These are phyloP conservation scores for Besnoitia besnoiti DNA, from an alignment of 169 alveolate species.

Conservation along the genomic window DNA sequence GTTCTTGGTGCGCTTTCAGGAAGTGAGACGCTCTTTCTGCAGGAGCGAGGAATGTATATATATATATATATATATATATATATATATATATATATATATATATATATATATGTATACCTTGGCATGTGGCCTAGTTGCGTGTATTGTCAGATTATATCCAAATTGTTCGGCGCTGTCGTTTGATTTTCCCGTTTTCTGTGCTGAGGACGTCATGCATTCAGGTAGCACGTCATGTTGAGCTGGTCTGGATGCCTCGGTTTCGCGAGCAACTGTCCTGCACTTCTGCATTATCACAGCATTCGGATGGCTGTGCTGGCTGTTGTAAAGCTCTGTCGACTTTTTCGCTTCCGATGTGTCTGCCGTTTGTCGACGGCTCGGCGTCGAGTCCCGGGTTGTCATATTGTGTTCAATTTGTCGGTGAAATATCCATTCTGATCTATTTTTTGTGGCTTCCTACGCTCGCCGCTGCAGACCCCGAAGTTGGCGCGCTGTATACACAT, in stretches of 20 bases:
- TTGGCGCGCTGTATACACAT: slow-evolving; percentile 27
- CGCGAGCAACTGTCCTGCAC: too few relatives aligned
- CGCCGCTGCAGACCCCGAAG: slow-evolving; percentile 25
- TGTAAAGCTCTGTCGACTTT: not conserved
- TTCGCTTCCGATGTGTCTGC: not conserved
- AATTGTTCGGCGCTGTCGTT: too few relatives aligned
- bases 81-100: not conserved
- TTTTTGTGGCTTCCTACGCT: not conserved
- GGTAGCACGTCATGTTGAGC: too few relatives aligned
- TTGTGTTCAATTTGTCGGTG: not conserved
- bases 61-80: not conserved
- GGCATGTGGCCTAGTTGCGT: not conserved
- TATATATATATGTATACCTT: not conserved
- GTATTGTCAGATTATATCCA: too few relatives aligned
- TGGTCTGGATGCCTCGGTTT: too few relatives aligned
- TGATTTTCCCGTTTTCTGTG: not conserved
- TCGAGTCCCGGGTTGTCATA: not conserved
- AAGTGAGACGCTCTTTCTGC: not conserved
- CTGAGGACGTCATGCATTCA: too few relatives aligned
- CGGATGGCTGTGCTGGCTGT: too few relatives aligned
- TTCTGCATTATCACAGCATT: too few relatives aligned
- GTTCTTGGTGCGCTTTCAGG: not conserved
- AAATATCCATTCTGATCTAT: not conserved
- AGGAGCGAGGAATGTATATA: not conserved
- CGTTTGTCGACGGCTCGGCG: not conserved